Conservation (phyloP, 345 rosid genomes). For the Garcia nutans region DNA sequence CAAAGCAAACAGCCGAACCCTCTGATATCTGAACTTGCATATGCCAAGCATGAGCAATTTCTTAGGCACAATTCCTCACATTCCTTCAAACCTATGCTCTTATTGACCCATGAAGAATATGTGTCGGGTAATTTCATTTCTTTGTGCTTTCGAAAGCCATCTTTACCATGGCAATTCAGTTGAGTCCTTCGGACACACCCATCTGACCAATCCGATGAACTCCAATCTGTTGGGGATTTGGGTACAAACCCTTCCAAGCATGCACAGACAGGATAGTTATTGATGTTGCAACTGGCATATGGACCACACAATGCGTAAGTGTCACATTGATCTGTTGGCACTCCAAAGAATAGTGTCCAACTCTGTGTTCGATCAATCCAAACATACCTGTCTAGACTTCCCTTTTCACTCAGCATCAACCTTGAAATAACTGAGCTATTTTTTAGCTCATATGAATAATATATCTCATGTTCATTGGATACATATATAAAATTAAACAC, state of each 20-base stretch:
- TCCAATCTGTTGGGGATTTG: conserved; percentile 18
- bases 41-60: conserved; percentile 27
- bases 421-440: conserved; percentile 16
- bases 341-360: conserved; percentile 7
- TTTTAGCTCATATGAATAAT: conserved; percentile 1
- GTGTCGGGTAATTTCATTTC: conserved; percentile 27
- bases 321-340: conserved; percentile 19
- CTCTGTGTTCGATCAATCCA: conserved; percentile 22
- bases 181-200: conserved; percentile 19
- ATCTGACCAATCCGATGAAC: conserved; percentile 17
- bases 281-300: conserved; percentile 21
- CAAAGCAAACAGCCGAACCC: conserved; percentile 30
- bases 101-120: conserved; percentile 16
- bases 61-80: conserved; percentile 18
- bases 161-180: conserved; percentile 7
- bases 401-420: conserved; percentile 6
- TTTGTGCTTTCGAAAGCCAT: conserved; percentile 7
- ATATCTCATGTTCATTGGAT: conserved; percentile 10
- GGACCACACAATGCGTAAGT: conserved; percentile 15
- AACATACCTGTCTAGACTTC: conserved; percentile 6
- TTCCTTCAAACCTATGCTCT: conserved; percentile 8
- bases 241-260: conserved; percentile 30
- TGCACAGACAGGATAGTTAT: neutral
- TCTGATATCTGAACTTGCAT: conserved; percentile 18
- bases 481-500: conserved; percentile 12